A percentile compares a stretch with the other conserved stretches of the same genome.
Conservation (phyloP, 768 basidiomycete genomes). For the Cyclocybe aegerita region DNA sequence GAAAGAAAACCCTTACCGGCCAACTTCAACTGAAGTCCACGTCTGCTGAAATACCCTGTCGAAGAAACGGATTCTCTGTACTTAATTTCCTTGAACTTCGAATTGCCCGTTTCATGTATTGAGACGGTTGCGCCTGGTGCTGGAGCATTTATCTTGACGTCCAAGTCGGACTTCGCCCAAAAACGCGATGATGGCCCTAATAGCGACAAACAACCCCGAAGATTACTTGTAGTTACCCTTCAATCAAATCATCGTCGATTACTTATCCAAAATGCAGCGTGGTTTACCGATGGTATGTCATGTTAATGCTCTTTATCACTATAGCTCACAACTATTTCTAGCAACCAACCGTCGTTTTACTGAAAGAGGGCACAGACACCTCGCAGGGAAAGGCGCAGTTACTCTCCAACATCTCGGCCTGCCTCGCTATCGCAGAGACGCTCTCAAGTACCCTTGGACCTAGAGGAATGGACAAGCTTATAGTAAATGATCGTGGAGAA, state of each 20-base stretch:
- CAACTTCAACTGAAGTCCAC: too few relatives aligned
- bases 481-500: slow-evolving; percentile 90
- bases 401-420: slow-evolving; percentile 94
- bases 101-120: too few relatives aligned
- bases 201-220: slow-evolving; percentile 34
- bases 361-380: slow-evolving; percentile 94
- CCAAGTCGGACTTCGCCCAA: slow-evolving; percentile 6
- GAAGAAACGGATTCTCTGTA: too few relatives aligned
- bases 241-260: slow-evolving; percentile 14
- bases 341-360: slow-evolving; percentile 98
- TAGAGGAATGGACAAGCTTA: slow-evolving; percentile 98
- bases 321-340: slow-evolving; percentile 29
- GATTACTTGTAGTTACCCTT: slow-evolving; percentile 19
- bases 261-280: slow-evolving; percentile 71
- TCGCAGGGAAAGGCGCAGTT: slow-evolving; percentile 93
- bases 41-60: too few relatives aligned
- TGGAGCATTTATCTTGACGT: too few relatives aligned
- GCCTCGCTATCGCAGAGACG: slow-evolving; percentile 89
- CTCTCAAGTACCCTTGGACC: slow-evolving; percentile 96
- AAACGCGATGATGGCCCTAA: slow-evolving; percentile 34
- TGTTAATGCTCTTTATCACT: background rate
- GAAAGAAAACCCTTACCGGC: too few relatives aligned
- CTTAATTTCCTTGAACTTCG: too few relatives aligned
- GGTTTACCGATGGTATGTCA: slow-evolving; percentile 69
- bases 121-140: too few relatives aligned